Base-by-base conservation (phyloP, 176 grass and related monocot species). In the Tillandsia fasciculata region DNA sequence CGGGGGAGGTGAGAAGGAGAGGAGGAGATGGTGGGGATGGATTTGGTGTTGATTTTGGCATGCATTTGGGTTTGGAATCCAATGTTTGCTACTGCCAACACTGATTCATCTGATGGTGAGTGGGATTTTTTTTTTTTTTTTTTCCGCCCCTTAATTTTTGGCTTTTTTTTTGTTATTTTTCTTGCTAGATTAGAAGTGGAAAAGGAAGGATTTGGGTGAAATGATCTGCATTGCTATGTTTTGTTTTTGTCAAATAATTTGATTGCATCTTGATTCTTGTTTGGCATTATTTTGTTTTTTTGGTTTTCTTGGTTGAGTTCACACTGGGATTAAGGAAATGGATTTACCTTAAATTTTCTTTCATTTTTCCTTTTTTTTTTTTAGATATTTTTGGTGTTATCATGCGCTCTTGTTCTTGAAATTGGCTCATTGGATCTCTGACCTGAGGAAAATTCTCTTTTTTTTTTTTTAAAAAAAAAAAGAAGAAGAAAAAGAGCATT, bases 71-170 rank as follows among this genome's bases (percentile, higher is more conserved):
- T 79, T 57, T 53, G 72, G 10, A 79, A 70, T 84, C 70, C 65
- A 18, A 68, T 59, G 51, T 69, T 23, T 70, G 61, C 66, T 49
- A 64, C 68, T 84, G 82, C 76, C 71, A 70, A 72, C 51, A 84
- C 82, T 7, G 82, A 84, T 17, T 71, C 56, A 29, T 58, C 58
- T 70, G 82, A 84, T 75, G 76, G 82, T 84, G 49, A 84, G 81
- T 48, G 47, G 24, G 33, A 64, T 68, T 51, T 56, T 47, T 24
- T 65, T 68, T 64, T 67, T 61, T 20, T 27, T 64, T 15, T 14
- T n/a, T n/a, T n/a, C n/a, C n/a, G n/a, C 56, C 52, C 50, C 42
- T 64, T 73, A 68, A 14, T 69, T 66, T 63, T 48, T 54, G 76
- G 26, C 12, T 20, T 51, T 50, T 17, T 14, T 50, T 70, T 61